phyloP scores from a whole-genome alignment of 352 stramenopile species.

The Blastocystis sp. region DNA sequence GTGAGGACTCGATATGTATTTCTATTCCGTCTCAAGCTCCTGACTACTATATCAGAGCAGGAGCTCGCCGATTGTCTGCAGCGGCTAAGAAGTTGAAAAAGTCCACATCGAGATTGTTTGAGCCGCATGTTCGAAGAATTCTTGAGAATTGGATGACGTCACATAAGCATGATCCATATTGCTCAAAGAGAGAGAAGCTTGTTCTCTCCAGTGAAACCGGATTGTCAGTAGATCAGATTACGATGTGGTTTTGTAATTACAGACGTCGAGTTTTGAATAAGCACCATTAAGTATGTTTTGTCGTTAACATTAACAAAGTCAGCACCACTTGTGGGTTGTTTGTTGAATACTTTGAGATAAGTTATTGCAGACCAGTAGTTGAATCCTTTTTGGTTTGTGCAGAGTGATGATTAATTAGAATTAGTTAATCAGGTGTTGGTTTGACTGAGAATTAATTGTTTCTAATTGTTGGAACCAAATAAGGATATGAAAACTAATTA shows the following conservation, averaged over 20 bases:
- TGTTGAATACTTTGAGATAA: too few relatives aligned
- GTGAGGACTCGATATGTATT: background rate
- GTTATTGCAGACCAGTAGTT: too few relatives aligned
- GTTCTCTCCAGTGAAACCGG: background rate
- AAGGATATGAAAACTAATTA: too few relatives aligned
- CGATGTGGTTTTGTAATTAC: constrained; percentile 11
- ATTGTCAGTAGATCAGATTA: constrained; percentile 4
- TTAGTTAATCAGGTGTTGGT: background rate
- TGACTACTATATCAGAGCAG: background rate
- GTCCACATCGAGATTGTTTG: background rate
- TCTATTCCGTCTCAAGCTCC: background rate
- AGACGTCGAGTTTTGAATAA: background rate
- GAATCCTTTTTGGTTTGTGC: too few relatives aligned
- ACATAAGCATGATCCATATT: background rate
- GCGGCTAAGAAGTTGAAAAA: background rate
- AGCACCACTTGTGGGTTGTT: too few relatives aligned
- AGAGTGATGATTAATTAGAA: background rate
- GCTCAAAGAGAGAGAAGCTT: background rate
- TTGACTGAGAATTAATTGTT: background rate
- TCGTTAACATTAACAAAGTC: too few relatives aligned
- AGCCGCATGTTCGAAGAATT: background rate
- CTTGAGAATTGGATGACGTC: background rate
- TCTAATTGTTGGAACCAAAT: background rate
- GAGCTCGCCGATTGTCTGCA: background rate
- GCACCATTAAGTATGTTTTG: too few relatives aligned